phyloP scores from a whole-genome alignment of 106 monocot genomes.

The Cymbidium sinense region DNA sequence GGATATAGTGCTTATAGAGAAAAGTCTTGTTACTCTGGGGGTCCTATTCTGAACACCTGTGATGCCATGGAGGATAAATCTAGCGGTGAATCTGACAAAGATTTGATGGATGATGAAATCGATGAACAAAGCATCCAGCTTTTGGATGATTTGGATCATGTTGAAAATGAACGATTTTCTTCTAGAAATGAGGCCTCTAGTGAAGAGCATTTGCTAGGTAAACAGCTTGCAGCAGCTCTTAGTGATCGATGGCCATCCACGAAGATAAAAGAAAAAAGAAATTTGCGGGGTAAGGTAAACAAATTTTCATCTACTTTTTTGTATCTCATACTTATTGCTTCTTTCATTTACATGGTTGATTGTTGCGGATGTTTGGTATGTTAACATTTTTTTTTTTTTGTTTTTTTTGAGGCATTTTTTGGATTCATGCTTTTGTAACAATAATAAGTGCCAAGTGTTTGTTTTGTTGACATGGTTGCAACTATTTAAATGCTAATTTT shows the following conservation, averaged over 20 bases:
- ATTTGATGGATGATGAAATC: conserved; percentile 5
- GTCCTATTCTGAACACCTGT: conserved; percentile 5
- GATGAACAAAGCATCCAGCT: neutral
- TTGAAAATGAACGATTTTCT: neutral
- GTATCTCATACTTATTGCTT: neutral
- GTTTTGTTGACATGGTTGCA: neutral
- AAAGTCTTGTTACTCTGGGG: neutral
- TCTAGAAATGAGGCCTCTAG: neutral
- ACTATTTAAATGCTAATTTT: neutral
- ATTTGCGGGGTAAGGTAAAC: neutral
- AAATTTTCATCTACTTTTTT: neutral
- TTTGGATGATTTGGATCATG: neutral
- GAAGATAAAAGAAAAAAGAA: neutral
- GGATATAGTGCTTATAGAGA: neutral
- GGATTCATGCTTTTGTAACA: neutral
- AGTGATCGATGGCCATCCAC: neutral
- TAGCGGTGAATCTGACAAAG: conserved; percentile 1
- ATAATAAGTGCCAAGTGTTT: neutral
- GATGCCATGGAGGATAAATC: neutral
- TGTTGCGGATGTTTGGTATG: neutral
- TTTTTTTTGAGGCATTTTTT: neutral
- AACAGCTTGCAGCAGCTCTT: neutral
- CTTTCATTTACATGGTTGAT: neutral
- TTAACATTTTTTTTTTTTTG: neutral
- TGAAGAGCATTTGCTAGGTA: conserved; percentile 2